Percentiles rank a stretch among this genome's conserved stretches.
Conservation (phyloP, 768 basidiomycete species). For the Rhizopogon vinicolor region DNA sequence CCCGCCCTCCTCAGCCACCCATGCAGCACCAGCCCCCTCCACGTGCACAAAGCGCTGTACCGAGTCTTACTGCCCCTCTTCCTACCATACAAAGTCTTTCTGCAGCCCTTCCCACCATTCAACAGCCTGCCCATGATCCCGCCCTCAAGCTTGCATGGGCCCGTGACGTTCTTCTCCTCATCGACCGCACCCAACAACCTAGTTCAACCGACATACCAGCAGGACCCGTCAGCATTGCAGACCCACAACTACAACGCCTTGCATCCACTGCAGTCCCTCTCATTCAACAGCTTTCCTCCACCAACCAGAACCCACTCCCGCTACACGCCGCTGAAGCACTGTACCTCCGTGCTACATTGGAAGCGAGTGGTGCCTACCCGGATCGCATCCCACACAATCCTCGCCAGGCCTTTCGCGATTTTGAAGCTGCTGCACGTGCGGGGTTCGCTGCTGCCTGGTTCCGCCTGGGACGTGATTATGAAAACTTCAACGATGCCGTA, state of each 20-base stretch:
- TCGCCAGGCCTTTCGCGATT: conserved; percentile 82
- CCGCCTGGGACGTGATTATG: conserved; percentile 86
- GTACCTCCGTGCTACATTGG: conserved; percentile 73
- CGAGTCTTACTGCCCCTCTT: conserved; percentile 62
- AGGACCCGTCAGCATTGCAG: conserved; percentile 51
- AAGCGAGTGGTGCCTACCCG: conserved; percentile 67
- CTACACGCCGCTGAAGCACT: conserved; percentile 63
- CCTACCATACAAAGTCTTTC: conserved; percentile 61
- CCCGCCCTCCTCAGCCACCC: background rate
- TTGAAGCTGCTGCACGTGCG: conserved; percentile 74
- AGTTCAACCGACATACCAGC: conserved; percentile 38
- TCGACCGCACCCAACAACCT: conserved; percentile 48
- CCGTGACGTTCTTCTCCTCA: conserved; percentile 76
- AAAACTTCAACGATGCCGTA: conserved; percentile 70
- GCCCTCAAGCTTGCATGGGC: conserved; percentile 69
- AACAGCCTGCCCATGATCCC: conserved; percentile 53
- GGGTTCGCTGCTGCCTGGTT: conserved; percentile 89
- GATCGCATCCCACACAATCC: conserved; percentile 62
- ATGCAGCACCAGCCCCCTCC: conserved; percentile 21
- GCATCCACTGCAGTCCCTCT: conserved; percentile 61
- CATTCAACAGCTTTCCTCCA: conserved; percentile 52
- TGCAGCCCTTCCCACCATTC: conserved; percentile 45
- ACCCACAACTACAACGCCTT: conserved; percentile 56
- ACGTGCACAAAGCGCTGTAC: conserved; percentile 21
- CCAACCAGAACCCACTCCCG: conserved; percentile 31